Evolutionary conservation across 495 filamentous ascomycete genomes (phyloP), one percentile per base, ranked within the genome.

Genomic region (Clohesyomyces aquaticus): DNA sequence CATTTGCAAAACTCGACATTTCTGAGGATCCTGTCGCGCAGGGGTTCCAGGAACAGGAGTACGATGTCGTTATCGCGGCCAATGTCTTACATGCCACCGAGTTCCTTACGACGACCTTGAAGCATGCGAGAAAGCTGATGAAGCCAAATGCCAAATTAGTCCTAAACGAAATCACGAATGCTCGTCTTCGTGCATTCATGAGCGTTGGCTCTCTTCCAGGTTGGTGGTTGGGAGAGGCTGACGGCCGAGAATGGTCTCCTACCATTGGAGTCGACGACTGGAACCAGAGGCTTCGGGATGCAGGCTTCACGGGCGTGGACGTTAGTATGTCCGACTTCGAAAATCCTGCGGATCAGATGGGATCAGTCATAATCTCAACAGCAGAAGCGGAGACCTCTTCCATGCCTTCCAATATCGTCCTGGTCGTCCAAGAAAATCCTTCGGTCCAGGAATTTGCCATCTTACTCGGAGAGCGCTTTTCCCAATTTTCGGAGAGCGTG

Each of bases 41-140:
- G 19, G 54, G 54, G 3, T 47, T 57, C 23, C 38, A 57, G 32
- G 32, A 14, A 38, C 6, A 38, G 32, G 6, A 38, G 32, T 47
- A 8, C 43, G 43, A 47, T n/a, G 21, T 47, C 8, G 8, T 47
- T 18, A 47, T 47, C 4, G 43, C 43, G 8, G 8, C n/a, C 43
- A 47, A 47, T 23, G 14, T n/a, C 21, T n/a, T 47, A 8, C 43
- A 47, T 18, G 43, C 43, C 43, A 47, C 43, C 16, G 19, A 23
- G 43, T 4, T 8, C 8, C 4, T 47, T 47, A 47, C 4, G n/a
- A 23, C 8, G 6, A 47, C 43, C 16, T n/a, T 47, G 16, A 8
- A 47, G 21, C 8, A 47, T 23, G 8, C 16, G 8, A 6, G 43
- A n/a, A n/a, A 23, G 8, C 43, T 47, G 6, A 6, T 47, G 8